phyloP scores from a whole-genome alignment of 2,329 filamentous ascomycete species.

The Lecanoromycetidae sp. region DNA sequence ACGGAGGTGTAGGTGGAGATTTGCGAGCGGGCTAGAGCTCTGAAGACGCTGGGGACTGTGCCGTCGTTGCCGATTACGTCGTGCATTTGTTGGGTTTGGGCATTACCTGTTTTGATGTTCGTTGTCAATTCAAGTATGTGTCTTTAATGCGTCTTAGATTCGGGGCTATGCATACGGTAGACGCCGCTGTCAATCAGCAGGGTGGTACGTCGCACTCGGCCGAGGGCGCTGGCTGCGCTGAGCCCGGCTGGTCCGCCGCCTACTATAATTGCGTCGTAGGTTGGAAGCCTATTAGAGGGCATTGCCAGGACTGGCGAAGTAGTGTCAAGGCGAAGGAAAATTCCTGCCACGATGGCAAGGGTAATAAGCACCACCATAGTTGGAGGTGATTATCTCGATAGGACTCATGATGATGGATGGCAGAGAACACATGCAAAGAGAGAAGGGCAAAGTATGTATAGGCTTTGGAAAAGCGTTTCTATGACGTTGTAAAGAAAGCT shows the following conservation, averaged over 20 bases:
- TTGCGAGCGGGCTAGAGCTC: constrained; percentile 38
- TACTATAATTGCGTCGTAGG: constrained; percentile 45
- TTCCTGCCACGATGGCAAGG: neutral
- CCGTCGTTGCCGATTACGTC: constrained; percentile 42
- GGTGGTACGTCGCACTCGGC: constrained; percentile 43
- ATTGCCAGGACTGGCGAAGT: constrained; percentile 3
- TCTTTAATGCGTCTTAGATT: neutral
- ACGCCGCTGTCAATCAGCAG: constrained; percentile 47
- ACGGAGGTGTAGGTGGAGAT: constrained; percentile 35
- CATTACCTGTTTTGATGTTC: constrained; percentile 31
- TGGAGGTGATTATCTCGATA: no score
- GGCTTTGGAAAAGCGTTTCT: no score
- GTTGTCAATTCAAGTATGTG: no score
- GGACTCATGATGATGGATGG: no score
- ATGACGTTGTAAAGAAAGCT: no score
- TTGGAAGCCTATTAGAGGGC: neutral
- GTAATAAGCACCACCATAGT: no score
- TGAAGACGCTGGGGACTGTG: constrained; percentile 43
- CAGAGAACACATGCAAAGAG: no score
- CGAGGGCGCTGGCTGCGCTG: constrained; percentile 44
- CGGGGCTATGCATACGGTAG: constrained; percentile 33
- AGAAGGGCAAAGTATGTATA: no score
- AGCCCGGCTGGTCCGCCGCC: constrained; percentile 48
- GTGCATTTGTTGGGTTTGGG: constrained; percentile 46
- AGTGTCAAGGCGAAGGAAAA: neutral